Evolutionary conservation across 2,329 filamentous ascomycete species (phyloP), one percentile per base, ranked within the genome.

Genomic region (Huntiella savannae): DNA sequence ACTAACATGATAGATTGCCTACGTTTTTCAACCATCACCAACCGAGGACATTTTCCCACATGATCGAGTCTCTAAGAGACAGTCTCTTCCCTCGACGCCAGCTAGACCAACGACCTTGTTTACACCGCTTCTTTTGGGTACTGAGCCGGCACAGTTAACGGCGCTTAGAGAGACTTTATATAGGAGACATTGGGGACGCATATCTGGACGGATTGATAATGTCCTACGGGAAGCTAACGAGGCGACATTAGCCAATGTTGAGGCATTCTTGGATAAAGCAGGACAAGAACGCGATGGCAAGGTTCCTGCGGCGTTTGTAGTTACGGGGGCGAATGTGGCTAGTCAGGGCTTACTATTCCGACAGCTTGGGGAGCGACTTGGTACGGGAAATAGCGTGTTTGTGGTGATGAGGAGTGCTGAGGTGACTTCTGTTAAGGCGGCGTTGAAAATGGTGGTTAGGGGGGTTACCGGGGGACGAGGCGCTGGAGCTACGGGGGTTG

Each of bases 261-360:
- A 68, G 5, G 58, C 58, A 1, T 81, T 81, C 58, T 61, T 79
- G 7, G 58, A 63, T 16, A 33, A 19, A 11, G 40, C 48, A 3
- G 45, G n/a, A 2, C 33, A 42, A n/a, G 16, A 43, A 10, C 38
- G 32, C 17, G 48, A 42, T 4, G 33, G 38, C 5, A 41, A 42
- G 40, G 70, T 84, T 35, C 76, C 79, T 0, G 72, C 79, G 5
- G 79, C 73, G 2, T 78, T 88, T 53, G 75, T 88, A 53, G 71
- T 84, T 49, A 82, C 81, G 6, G 84, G 83, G 0, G 80, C 83
- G 5, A 85, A 83, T 52, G 79, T 86, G 53, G 77, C 81, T 33
- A 80, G 79, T 1, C 80, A 86, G 58, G 73, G 76, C 37, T 65
- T 81, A 10, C 67, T 87, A n/a, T 86, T 86, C 53, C 67, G 75